Conservation (phyloP, 345 rosid genomes). For the Geranium brycei region DNA sequence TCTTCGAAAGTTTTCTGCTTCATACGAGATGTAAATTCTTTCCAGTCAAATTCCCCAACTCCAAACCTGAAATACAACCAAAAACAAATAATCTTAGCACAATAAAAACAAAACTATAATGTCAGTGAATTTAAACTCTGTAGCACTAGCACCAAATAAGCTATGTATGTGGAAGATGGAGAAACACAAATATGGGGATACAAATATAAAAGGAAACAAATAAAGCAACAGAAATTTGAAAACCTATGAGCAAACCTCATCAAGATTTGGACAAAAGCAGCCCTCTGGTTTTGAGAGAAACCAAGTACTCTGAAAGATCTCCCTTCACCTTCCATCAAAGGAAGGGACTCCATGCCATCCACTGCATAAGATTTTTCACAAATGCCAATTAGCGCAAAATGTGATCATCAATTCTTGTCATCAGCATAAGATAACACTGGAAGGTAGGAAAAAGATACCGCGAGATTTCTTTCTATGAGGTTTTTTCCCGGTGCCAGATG, state of each 20-base stretch:
- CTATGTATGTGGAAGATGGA: background rate
- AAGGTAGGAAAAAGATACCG: constrained; percentile 27
- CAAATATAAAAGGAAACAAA: background rate
- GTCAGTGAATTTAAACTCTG: background rate
- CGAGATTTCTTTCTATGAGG: constrained; percentile 70
- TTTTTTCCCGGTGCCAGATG: constrained; percentile 62
- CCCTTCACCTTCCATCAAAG: constrained; percentile 99
- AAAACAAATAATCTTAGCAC: constrained; percentile 5
- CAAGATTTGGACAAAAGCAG: constrained; percentile 77
- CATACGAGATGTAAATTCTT: constrained; percentile 69
- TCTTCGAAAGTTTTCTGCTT: constrained; percentile 90
- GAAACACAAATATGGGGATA: background rate
- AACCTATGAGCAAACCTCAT: constrained; percentile 48
- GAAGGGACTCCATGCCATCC: constrained; percentile 62
- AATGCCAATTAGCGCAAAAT: constrained; percentile 6
- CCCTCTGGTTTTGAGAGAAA: constrained; percentile 89
- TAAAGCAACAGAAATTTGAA: constrained; percentile 4
- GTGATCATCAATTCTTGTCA: background rate
- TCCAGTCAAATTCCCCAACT: constrained; percentile 79
- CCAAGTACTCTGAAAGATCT: constrained; percentile 87
- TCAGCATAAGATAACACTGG: background rate
- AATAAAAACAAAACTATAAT: constrained; percentile 2
- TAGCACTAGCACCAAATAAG: background rate
- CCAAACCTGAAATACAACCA: constrained; percentile 52
- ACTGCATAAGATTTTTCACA: constrained; percentile 22